Evolutionary conservation across 306 rosid species (phyloP), one percentile per base, ranked within the genome.

Genomic region (Fragaria iinumae): DNA sequence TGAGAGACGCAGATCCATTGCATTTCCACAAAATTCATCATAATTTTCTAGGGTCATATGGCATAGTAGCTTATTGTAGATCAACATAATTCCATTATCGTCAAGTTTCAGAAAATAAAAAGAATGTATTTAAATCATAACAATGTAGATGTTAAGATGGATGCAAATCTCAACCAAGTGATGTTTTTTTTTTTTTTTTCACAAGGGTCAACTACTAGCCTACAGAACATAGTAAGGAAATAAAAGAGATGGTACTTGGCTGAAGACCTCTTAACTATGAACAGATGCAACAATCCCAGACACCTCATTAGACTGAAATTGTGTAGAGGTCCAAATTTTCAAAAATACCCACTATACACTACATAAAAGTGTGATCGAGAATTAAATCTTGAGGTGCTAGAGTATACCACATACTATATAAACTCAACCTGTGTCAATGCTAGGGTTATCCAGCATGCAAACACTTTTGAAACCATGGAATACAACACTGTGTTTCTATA

Each of bases 61-160:
- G 43, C 13, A 45, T 21, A 56, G 6, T 38, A 21, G 41, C 13
- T 72, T 36, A 71, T 50, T 50, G 45, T 49, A 18, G 21, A 71
- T 8, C 29, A 17, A 49, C 67, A 49, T 6, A 47, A 69, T 27
- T 8, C 7, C 29, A 29, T 49, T 48, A 34, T 36, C 1, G n/a
- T 16, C 8, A 34, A 29, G 48, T 62, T 63, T 48, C 69, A 63
- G 48, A 75, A 63, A 63, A 63, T 34, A 63, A 32, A 38, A 74
- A 44, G n/a, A 47, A 5, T 8, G 36, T 52, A 34, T 20, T 21
- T n/a, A 55, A 11, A 53, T 53, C 12, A 25, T 55, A 62, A 62
- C 1, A 27, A 29, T 12, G 18, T 13, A 62, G 67, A 62, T 62
- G 67, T 29, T 29, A 27, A 11, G 67, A 60, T 16, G 1, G 9